phyloP scores from a whole-genome alignment of 2,329 filamentous ascomycete species.

The Dothistroma septosporum region DNA sequence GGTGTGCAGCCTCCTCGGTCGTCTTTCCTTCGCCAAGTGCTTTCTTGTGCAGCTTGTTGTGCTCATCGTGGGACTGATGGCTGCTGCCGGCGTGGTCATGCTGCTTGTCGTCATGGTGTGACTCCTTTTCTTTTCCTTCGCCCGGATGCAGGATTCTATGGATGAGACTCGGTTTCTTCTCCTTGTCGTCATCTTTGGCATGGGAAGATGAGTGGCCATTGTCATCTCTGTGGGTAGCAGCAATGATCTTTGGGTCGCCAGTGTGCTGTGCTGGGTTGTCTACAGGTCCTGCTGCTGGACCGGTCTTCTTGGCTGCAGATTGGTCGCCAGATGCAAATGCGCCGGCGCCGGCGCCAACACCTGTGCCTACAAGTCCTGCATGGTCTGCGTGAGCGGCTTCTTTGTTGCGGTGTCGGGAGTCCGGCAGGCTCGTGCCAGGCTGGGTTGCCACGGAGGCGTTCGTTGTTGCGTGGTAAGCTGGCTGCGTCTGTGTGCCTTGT shows the following conservation, averaged over 20 bases:
- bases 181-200: constrained; percentile 26
- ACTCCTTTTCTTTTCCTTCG: constrained; percentile 4
- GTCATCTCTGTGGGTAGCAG: not conserved
- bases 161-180: constrained; percentile 32
- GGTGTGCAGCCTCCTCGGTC: not conserved
- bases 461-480: not conserved
- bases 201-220: not conserved
- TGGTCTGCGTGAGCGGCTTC: constrained; percentile 14
- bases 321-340: not conserved
- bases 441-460: not conserved
- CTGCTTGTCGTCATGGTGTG: not conserved
- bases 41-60: constrained; percentile 14
- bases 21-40: constrained; percentile 1
- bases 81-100: not conserved
- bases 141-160: constrained; percentile 29
- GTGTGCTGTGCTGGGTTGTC: not conserved
- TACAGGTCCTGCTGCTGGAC: not conserved
- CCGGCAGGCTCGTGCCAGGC: not conserved
- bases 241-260: not conserved
- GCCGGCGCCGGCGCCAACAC: constrained; percentile 4
- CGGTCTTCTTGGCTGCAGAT: not conserved
- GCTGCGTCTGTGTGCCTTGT: not conserved
- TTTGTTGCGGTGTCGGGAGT: constrained; percentile 33
- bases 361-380: constrained; percentile 4
- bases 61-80: not conserved